Conservation (phyloP, 2,329 filamentous ascomycete species). For the Aspergillus sp. region DNA sequence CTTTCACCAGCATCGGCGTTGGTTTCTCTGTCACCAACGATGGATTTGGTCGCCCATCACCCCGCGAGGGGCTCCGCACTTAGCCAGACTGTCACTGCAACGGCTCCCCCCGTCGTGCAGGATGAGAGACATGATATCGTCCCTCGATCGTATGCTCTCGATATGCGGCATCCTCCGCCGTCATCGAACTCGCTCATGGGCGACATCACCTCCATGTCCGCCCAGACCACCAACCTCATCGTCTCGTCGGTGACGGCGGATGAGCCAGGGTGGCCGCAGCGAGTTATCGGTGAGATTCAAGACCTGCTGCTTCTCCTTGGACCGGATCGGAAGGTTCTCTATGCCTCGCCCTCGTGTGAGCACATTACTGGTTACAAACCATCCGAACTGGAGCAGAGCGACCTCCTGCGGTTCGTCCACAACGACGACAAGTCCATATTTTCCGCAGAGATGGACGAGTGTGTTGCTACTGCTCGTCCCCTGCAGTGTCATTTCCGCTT, state of each 20-base stretch:
- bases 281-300: conserved; percentile 83
- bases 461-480: conserved; percentile 75
- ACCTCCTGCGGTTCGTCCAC: conserved; percentile 81
- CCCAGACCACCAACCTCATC: not conserved
- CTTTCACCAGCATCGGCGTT: conserved; percentile 1
- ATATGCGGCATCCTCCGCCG: not conserved
- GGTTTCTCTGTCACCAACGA: conserved; percentile 5
- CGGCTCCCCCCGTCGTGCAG: not conserved
- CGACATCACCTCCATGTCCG: not conserved
- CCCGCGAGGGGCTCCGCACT: conserved; percentile 1
- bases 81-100: not conserved
- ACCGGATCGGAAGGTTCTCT: conserved; percentile 77
- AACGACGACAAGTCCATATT: conserved; percentile 81
- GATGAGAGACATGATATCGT: not conserved
- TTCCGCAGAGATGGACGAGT: conserved; percentile 83
- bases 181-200: not conserved
- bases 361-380: conserved; percentile 72
- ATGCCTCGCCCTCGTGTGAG: conserved; percentile 77
- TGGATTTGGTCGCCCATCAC: conserved; percentile 4
- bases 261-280: conserved; percentile 77
- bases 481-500: conserved; percentile 86
- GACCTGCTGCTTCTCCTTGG: conserved; percentile 88
- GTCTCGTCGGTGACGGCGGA: not conserved
- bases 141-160: not conserved
- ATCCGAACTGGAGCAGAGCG: conserved; percentile 69